Conservation (phyloP, 192 early-diverging fungal genomes). For the Umbelopsis vinacea region DNA sequence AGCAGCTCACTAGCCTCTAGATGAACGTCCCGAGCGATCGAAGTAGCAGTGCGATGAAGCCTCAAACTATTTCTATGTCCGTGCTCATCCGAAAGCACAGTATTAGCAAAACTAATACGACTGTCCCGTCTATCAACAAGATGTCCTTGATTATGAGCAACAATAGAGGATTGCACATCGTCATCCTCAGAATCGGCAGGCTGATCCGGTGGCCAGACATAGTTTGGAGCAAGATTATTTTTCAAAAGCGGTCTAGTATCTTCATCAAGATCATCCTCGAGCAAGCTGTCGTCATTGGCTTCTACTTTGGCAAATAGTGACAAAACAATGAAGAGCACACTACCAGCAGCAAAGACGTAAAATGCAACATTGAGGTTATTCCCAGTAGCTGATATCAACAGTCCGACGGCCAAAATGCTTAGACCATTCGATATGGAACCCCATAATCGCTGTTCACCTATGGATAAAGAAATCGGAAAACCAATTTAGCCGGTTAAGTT, state of each 20-base stretch:
- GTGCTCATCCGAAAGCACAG: constrained; percentile 28
- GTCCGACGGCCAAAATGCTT: constrained; percentile 26
- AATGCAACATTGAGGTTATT: constrained; percentile 31
- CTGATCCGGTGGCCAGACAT: constrained; percentile 22
- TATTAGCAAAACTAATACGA: constrained; percentile 34
- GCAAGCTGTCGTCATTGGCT: not conserved
- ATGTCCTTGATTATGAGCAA: not conserved
- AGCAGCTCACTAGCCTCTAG: constrained; percentile 26
- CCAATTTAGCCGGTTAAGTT: no score
- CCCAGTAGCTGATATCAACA: constrained; percentile 24
- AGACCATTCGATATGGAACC: constrained; percentile 40
- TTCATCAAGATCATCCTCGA: not conserved
- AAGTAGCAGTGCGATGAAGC: constrained; percentile 21
- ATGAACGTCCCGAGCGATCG: constrained; percentile 24
- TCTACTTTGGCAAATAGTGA: constrained; percentile 26
- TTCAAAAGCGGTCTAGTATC: constrained; percentile 24
- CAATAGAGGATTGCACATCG: constrained; percentile 18
- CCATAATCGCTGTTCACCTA: constrained; percentile 41
- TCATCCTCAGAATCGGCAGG: constrained; percentile 25
- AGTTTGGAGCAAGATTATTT: constrained; percentile 6
- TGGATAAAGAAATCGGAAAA: no score
- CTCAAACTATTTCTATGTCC: not conserved
- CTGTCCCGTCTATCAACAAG: constrained; percentile 10
- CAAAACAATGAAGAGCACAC: constrained; percentile 23
- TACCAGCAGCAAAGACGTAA: constrained; percentile 34